These are phyloP conservation scores for Colletotrichum melonis DNA, from an alignment of 2,329 filamentous ascomycete species.

Conservation along the genomic window DNA sequence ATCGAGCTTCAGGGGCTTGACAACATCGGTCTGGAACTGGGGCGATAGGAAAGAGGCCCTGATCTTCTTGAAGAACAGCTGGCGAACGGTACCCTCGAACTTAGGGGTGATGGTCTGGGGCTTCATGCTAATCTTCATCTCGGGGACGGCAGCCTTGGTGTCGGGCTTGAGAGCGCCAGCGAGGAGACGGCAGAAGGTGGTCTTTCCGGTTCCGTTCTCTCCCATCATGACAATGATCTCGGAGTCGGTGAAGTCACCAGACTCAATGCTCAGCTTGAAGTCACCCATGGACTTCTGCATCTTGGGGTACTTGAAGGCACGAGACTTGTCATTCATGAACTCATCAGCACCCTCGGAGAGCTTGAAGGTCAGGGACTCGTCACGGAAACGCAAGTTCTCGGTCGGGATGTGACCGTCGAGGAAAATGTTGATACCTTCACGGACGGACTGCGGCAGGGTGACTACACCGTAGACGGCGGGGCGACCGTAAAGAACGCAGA, in stretches of 20 bases:
- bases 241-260: slow-evolving; percentile 93
- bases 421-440: slow-evolving; percentile 99
- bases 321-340: slow-evolving; percentile 84
- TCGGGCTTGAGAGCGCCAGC: slow-evolving; percentile 95
- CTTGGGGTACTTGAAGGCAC: slow-evolving; percentile 85
- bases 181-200: slow-evolving; percentile 96
- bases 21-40: slow-evolving; percentile 99
- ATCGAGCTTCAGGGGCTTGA: slow-evolving; percentile 98
- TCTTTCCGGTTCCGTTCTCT: slow-evolving; percentile 99
- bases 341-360: slow-evolving; percentile 92
- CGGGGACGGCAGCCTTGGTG: slow-evolving; percentile 78
- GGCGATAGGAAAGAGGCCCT: slow-evolving; percentile 95
- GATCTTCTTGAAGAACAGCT: slow-evolving; percentile 99
- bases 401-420: slow-evolving; percentile 97
- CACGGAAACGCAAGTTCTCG: slow-evolving; percentile 97
- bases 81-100: slow-evolving; percentile 95
- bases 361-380: slow-evolving; percentile 96
- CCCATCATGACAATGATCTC: slow-evolving; percentile 99
- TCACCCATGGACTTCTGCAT: slow-evolving; percentile 94
- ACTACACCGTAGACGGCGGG: slow-evolving; percentile 98
- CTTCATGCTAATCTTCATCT: slow-evolving; percentile 99
- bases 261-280: slow-evolving; percentile 86
- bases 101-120: slow-evolving; percentile 99
- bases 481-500: slow-evolving; percentile 96
- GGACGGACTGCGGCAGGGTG: slow-evolving; percentile 92